Base-by-base conservation (phyloP, 352 stramenopile genomes). In the Phytophthora rubi region DNA sequence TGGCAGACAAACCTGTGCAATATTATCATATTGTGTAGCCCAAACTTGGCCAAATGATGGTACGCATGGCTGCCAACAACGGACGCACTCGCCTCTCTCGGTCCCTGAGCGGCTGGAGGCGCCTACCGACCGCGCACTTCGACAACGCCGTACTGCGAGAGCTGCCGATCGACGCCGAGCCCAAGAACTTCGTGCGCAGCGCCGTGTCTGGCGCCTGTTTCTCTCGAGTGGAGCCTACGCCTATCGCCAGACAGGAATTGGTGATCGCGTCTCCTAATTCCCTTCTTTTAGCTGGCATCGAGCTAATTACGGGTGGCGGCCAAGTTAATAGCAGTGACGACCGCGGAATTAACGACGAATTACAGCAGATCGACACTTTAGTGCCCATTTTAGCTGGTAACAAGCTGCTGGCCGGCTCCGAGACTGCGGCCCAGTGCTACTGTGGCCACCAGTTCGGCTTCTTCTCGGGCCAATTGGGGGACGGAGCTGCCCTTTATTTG, bases 391-490 rank as follows among this genome's bases (percentile, higher is more conserved):
- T 97, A 48, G 75, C 83, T 1, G 90, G 90, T 16, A 97, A 97
- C 52, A 61, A 81, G 54, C 63, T 94, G 23, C 81, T 97, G 3
- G 61, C 79, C 1, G 90, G 87, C 26, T 91, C 89, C 2, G 80
- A 95, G 62, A 84, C 88, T 21, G 84, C 83, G 16, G 90, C 92
- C 15, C 90, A 97, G 61, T 97, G 91, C 79, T 98, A 98, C 68
- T 97, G 90, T 48, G 93, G 92, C 39, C 91, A 97, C 70, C 92
- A 98, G 74, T 98, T 98, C 62, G 93, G 93, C 12, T 93, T 90
- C 59, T 98, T 97, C 58, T 97, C 92, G 4, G 91, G 92, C 1
- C 93, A 98, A 78, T 80, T 98, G 54, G 93, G 93, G 49, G 93
- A 98, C 65, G 93, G 93, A 42, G 91, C 90, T 2, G 92, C 93